Evolutionary conservation across 2,329 filamentous ascomycete species (phyloP).

Genomic region (Microdochium trichocladiopsis): DNA sequence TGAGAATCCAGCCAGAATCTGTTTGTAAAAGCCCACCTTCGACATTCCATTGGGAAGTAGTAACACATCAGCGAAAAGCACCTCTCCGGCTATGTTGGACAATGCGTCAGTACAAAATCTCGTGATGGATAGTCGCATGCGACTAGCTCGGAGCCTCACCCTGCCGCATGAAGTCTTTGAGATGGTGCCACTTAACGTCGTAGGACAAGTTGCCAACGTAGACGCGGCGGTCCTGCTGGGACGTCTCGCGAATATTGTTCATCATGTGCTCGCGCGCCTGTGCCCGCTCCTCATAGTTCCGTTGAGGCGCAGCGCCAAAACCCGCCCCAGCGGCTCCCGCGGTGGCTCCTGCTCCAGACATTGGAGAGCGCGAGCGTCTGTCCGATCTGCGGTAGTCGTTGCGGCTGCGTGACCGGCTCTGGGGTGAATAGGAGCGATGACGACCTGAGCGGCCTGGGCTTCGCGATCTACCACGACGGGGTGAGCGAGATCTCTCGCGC

Average conservation of each 20-base stretch:
- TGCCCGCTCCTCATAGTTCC: constrained; percentile 77
- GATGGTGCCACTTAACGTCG: constrained; percentile 99
- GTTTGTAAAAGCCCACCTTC: constrained; percentile 97
- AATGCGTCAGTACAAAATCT: constrained; percentile 11
- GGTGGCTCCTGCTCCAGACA: constrained; percentile 65
- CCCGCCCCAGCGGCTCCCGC: constrained; percentile 63
- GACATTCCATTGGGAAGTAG: constrained; percentile 99
- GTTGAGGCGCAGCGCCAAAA: constrained; percentile 60
- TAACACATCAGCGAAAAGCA: constrained; percentile 98
- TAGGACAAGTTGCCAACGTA: constrained; percentile 99
- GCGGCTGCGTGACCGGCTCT: constrained; percentile 71
- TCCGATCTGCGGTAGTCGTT: constrained; percentile 70
- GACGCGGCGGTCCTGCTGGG: constrained; percentile 97
- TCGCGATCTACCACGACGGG: constrained; percentile 74
- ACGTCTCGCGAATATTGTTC: constrained; percentile 86
- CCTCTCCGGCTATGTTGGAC: constrained; percentile 73
- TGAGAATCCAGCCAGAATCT: constrained; percentile 73
- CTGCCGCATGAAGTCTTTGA: constrained; percentile 99
- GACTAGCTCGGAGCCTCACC: constrained; percentile 51
- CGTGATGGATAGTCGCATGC: constrained; percentile 25
- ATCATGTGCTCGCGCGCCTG: constrained; percentile 92
- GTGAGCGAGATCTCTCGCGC: constrained; percentile 79
- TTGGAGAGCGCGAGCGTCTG: constrained; percentile 78
- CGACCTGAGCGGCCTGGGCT: constrained; percentile 65
- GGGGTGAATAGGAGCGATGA: constrained; percentile 72